Evolutionary conservation across 2,329 filamentous ascomycete genomes (phyloP), one percentile per base, ranked within the genome.

Genomic region (Nannizziopsis arthrosporioides): DNA sequence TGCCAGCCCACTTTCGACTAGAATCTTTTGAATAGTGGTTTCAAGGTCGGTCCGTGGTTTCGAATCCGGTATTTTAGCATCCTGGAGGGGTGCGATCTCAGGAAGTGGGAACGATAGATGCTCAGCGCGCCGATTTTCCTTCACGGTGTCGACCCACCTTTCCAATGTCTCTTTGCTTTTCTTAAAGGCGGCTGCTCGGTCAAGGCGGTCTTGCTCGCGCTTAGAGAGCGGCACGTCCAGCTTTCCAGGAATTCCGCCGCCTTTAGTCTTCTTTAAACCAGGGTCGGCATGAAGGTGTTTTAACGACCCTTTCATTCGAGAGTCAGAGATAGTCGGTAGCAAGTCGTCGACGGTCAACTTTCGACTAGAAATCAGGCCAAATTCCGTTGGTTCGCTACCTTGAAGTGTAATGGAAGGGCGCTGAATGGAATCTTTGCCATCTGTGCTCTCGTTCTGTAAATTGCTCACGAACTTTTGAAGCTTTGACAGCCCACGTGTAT

Each of bases 71-170:
- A 74, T 63, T 9, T 72, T 65, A 15, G 80, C 78, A 22, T 73
- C 74, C 47, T 70, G 63, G 45, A 73, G 74, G 17, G 75, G 79
- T 50, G 81, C 78, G 35, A 81, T 82, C 58, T 87, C 82, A 2
- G 82, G 76, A 0, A 96, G 74, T 4, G 92, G 92, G 60, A 98
- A 98, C 15, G 82, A 74, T 10, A 98, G 72, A 63, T 94, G 87
- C 54, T 96, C 92, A 1, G 90, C 89, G 56, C 87, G 78, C 51
- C 92, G 83, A 65, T 95, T 95, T 30, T 86, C 80, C 68, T 95
- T 94, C 59, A 98, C 88, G 0, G 92, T 96, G 52, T 95, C 90
- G 30, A 83, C 83, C 92, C 92, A 98, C 57, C 87, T 80, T 54
- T 85, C 81, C 19, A 98, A 73, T 0, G 88, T 90, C 65, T 95